Base-by-base conservation (phyloP, 2,329 filamentous ascomycete genomes). In the Microdochium paspali region DNA sequence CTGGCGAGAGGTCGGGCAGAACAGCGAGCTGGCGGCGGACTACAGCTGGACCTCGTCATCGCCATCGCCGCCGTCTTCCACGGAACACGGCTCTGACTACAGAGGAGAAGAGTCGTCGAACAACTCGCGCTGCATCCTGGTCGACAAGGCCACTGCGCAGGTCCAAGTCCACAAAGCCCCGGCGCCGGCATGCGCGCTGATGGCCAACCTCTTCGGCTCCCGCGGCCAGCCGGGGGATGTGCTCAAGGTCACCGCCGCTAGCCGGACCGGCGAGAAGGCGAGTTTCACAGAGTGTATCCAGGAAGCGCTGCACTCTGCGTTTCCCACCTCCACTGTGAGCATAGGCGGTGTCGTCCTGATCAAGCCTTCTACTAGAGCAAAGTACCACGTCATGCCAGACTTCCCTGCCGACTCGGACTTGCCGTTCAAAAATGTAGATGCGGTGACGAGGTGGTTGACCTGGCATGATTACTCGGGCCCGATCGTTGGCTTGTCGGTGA, bases 381-480 rank as follows among this genome's bases (percentile, higher is more conserved):
- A 58, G 5, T 61, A 67, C 10, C 69, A 73, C 50, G 62, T 72
- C 12, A 72, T 72, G 68, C 69, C 69, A 1, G 69, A 71, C 50
- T 72, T 72, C 40, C 66, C 67, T 0, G 25, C 52, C 0, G 46
- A 58, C 15, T 43, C 48, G 4, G 47, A 57, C 1, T 46, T 56
- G 24, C 57, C 64, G 0, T 67, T 70, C 45, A 45, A 50, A 2
- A 49, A 58, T 18, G 51, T 59, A 0, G 46, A 56, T 0, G 55
- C 63, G 2, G 46, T 70, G 23, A 57, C 64, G 9, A 42, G 58
- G 1, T 73, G 70, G 70, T 51, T 73, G 32, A 63, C 56, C 1
- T 71, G 58, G 46, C 66, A 67, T 51, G 57, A 66, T 5, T 65
- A 63, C 44, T 55, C 58, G 3, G 61, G 57, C 2, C 67, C 63